Evolutionary conservation across 2,329 filamentous ascomycete species (phyloP), one percentile per base, ranked within the genome.

Genomic region (Aspergillus pseudonomiae): DNA sequence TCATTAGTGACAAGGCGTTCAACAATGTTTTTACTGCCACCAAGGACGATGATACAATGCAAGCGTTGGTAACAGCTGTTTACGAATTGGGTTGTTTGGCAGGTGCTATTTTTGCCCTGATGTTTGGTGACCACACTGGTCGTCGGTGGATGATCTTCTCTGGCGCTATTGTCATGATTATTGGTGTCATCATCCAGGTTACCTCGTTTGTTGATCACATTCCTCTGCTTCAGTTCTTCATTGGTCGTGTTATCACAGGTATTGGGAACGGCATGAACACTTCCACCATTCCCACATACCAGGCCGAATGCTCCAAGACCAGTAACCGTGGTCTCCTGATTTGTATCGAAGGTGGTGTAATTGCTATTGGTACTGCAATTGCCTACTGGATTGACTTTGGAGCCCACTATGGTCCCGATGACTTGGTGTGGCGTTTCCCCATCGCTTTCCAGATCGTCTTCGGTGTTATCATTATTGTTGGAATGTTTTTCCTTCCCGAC

Each of bases 251-350:
- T 4, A 78, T 86, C 57, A 85, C 84, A 21, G 84, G 84, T 59
- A 72, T 86, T 24, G 84, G 84, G 6, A 86, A 85, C 64, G 84
- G 84, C 24, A 84, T 86, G 75, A 86, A 86, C 73, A 85, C 83
- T 4, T 81, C 80, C 0, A 85, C 83, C 0, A 84, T 85, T 36
- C 84, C 83, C 3, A 84, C 82, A 6, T 86, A 84, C 68, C 83
- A 85, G 74, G 82, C 83, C 7, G 83, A 85, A 68, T 85, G 82
- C 70, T 83, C 82, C 4, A 80, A 78, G 61, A 83, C 85, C 0
- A 83, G 82, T 68, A 88, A 87, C 73, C 83, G 86, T 67, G 87
- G 87, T 67, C 81, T 87, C 39, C 75, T 88, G 60, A 88, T 88
- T 68, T 88, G 86, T 73, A 86, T 88, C 55, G 85, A 82, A 71